These are phyloP conservation scores for Apophysomyces sp. DNA, from an alignment of 371 early-diverging fungal species.

Conservation along the genomic window DNA sequence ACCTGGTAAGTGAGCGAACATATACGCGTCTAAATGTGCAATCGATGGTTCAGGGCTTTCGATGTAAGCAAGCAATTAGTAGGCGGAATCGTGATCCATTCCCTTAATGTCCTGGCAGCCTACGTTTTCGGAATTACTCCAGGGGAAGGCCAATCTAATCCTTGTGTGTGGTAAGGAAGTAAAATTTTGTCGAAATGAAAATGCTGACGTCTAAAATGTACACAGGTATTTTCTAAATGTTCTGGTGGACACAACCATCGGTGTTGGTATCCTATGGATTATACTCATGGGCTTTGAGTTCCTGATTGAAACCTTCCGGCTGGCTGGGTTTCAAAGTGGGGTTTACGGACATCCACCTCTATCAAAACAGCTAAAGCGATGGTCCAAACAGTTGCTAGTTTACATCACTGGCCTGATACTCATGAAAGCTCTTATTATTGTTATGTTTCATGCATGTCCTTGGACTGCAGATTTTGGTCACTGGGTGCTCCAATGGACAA, in stretches of 20 bases:
- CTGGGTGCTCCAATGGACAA: slow-evolving; percentile 57
- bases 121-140: slow-evolving; percentile 53
- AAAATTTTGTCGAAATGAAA: neutral
- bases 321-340: slow-evolving; percentile 54
- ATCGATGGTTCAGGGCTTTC: slow-evolving; percentile 44
- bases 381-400: slow-evolving; percentile 58
- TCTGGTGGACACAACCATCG: slow-evolving; percentile 67
- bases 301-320: slow-evolving; percentile 18
- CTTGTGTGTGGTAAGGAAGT: slow-evolving; percentile 62
- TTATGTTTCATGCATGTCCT: slow-evolving; percentile 47
- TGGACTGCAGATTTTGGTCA: slow-evolving; percentile 59
- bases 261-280: slow-evolving; percentile 62
- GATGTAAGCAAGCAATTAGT: slow-evolving; percentile 69
- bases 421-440: slow-evolving; percentile 62
- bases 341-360: slow-evolving; percentile 67
- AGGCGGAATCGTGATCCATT: slow-evolving; percentile 64
- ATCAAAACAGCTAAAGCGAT: slow-evolving; percentile 42
- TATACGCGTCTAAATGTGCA: neutral
- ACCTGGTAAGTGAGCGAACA: slow-evolving; percentile 50
- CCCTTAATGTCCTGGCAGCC: slow-evolving; percentile 61
- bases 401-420: slow-evolving; percentile 54
- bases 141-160: slow-evolving; percentile 54
- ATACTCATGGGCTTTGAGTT: slow-evolving; percentile 49
- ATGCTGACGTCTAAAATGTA: neutral
- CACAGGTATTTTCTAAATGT: slow-evolving; percentile 74